Base-by-base conservation (phyloP, 371 early-diverging fungal species). In the Dichotomocladium elegans region DNA sequence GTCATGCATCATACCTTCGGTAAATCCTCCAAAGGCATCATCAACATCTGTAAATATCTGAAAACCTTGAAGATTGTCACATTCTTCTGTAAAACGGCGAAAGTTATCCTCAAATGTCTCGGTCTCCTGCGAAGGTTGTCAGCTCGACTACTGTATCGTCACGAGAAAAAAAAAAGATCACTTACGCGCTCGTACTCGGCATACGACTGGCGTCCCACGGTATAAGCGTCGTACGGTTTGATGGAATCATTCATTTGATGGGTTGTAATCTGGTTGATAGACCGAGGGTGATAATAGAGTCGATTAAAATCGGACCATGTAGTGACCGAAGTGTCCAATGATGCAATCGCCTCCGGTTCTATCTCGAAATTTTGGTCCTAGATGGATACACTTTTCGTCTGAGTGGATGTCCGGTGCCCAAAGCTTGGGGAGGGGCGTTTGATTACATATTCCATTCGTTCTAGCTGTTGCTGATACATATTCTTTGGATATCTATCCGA, bases 221-320 rank as follows among this genome's bases (percentile, higher is more conserved):
- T 77, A 57, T 84, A 92, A 14, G 79, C 70, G 47, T 87, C 82
- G 60, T 92, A 89, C 6, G 87, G 88, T 25, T 75, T 82, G 30
- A 85, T 63, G 14, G 82, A 77, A 52, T 86, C 85, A 26, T 81
- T 83, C 61, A 82, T 73, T 43, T 79, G 74, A 48, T 89, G 87
- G 1, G 82, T 72, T 3, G 70, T 69, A 14, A 89, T 63, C 14
- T 79, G 72, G 47, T 79, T 70, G 25, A 89, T 61, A 4, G 92
- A 79, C 10, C 85, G 80, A 19, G 89, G 89, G 55, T 90, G 91
- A 55, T 84, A 92, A 51, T 76, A 88, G 15, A 85, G 70, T 17
- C 85, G 77, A 57, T 85, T 88, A 60, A 78, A 91, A 58, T 94
- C 94, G 0, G 94, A 84, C 95, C 95, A 94, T 1, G 74, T 75